A percentile compares a stretch with the other conserved stretches of the same genome.
Evolutionary conservation across 2,329 filamentous ascomycete genomes (phyloP).

Genomic region (Dichotomopilus funicola): DNA sequence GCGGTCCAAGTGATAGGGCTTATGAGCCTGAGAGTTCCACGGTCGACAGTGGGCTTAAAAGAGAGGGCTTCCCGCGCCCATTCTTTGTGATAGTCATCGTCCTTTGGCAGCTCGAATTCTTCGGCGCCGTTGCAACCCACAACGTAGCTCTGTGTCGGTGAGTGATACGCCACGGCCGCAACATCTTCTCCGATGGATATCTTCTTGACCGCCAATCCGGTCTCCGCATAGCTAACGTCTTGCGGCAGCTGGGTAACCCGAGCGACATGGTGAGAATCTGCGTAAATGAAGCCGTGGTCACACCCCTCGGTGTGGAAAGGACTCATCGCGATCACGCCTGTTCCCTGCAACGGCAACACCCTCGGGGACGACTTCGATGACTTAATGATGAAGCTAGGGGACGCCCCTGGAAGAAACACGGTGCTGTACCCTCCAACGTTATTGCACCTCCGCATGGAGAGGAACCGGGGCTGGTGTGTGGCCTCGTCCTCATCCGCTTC

Average conservation of each 20-base stretch:
- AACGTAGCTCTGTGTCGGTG: constrained; percentile 67
- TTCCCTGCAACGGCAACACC: constrained; percentile 65
- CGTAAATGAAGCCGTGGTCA: constrained; percentile 75
- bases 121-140: constrained; percentile 62
- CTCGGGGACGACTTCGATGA: constrained; percentile 71
- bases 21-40: constrained; percentile 69
- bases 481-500: constrained; percentile 45
- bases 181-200: constrained; percentile 64
- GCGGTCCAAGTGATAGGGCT: constrained; percentile 70
- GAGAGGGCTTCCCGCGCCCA: constrained; percentile 65
- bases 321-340: constrained; percentile 63
- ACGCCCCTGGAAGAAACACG: constrained; percentile 74
- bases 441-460: constrained; percentile 50
- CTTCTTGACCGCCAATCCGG: constrained; percentile 69
- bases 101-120: constrained; percentile 76
- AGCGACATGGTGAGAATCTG: constrained; percentile 65
- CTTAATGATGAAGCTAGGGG: constrained; percentile 76
- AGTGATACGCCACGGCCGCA: constrained; percentile 68
- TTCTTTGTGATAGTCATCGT: constrained; percentile 76
- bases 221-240: constrained; percentile 62
- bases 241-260: constrained; percentile 65
- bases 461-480: constrained; percentile 39
- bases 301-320: constrained; percentile 71
- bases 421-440: constrained; percentile 73
- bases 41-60: constrained; percentile 62